Percentiles rank a stretch among this genome's conserved stretches.
Evolutionary conservation across 1,139 yeast genomes (phyloP).

Genomic region (Zygosaccharomyces pseudobailii): DNA sequence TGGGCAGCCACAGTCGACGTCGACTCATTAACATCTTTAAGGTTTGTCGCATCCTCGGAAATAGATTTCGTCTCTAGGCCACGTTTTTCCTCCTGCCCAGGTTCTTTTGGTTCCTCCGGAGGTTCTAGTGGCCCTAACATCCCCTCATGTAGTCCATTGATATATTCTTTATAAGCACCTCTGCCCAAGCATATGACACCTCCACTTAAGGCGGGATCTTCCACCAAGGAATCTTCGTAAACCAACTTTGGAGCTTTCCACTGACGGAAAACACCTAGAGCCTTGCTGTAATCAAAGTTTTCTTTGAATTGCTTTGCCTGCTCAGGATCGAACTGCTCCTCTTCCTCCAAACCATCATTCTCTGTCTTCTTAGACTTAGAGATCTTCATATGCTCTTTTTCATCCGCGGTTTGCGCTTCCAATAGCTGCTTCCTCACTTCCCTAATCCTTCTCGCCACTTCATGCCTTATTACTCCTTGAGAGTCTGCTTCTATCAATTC

Average conservation of each 20-base stretch:
- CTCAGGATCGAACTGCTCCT: conserved; percentile 15
- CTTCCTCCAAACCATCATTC: conserved; percentile 17
- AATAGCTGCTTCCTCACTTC: conserved; percentile 49
- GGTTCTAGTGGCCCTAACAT: conserved; percentile 82
- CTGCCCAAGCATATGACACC: conserved; percentile 92
- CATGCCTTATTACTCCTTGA: conserved; percentile 82
- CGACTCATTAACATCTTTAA: not conserved
- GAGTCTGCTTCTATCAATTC: conserved; percentile 65
- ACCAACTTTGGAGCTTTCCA: conserved; percentile 36
- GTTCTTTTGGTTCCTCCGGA: conserved; percentile 37
- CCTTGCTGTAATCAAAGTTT: conserved; percentile 48
- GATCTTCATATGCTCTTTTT: conserved; percentile 15
- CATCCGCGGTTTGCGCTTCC: conserved; percentile 16
- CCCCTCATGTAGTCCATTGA: conserved; percentile 91
- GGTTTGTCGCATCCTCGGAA: not conserved
- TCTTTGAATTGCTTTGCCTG: conserved; percentile 36
- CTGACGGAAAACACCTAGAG: conserved; percentile 54
- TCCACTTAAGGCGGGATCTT: conserved; percentile 51
- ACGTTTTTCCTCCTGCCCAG: not conserved
- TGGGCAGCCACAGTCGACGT: no score
- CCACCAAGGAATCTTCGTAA: conserved; percentile 44
- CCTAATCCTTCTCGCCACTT: conserved; percentile 81
- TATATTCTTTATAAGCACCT: conserved; percentile 91
- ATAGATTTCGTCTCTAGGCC: not conserved
- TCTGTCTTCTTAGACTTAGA: conserved; percentile 9